A percentile compares a stretch with the other conserved stretches of the same genome.
Evolutionary conservation across 2,329 filamentous ascomycete genomes (phyloP).

Genomic region (Ophiostoma australiae): DNA sequence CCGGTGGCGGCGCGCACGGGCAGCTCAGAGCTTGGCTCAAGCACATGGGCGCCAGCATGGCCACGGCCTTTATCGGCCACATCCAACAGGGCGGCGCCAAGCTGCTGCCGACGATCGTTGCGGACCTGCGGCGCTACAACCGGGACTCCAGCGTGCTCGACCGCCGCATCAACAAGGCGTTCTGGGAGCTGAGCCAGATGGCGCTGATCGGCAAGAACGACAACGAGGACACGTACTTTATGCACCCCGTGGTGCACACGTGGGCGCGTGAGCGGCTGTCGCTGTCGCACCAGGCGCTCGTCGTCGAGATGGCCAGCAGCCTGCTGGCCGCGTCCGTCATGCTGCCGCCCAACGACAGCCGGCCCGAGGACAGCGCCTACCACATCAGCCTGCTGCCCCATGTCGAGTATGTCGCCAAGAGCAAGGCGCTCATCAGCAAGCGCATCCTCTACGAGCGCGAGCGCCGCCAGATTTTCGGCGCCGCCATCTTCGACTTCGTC

Average conservation of each 20-base stretch:
- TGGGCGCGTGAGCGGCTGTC: slow-evolving; percentile 14
- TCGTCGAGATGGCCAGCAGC: slow-evolving; percentile 4
- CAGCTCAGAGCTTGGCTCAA: neutral
- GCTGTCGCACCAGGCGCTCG: slow-evolving; percentile 9
- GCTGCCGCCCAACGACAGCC: slow-evolving; percentile 13
- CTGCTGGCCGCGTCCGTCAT: slow-evolving; percentile 13
- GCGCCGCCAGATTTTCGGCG: neutral
- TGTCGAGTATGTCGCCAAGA: slow-evolving; percentile 8
- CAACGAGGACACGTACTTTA: slow-evolving; percentile 6
- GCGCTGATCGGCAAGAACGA: slow-evolving; percentile 8
- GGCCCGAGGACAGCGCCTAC: neutral
- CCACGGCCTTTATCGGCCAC: neutral
- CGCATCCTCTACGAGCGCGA: neutral
- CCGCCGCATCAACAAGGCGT: neutral
- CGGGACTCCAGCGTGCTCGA: neutral
- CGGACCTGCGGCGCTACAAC: neutral
- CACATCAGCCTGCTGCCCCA: slow-evolving; percentile 12
- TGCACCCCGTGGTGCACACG: slow-evolving; percentile 17
- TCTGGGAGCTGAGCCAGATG: slow-evolving; percentile 16
- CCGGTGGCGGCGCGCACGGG: neutral
- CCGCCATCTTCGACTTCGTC: neutral
- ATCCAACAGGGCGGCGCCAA: slow-evolving; percentile 1
- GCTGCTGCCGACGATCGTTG: neutral
- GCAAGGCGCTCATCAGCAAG: neutral
- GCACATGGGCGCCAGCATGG: neutral